Evolutionary conservation across 208 protist species (phyloP), one percentile per base, ranked within the genome.

Genomic region (Trypanosomatidae sp.): DNA sequence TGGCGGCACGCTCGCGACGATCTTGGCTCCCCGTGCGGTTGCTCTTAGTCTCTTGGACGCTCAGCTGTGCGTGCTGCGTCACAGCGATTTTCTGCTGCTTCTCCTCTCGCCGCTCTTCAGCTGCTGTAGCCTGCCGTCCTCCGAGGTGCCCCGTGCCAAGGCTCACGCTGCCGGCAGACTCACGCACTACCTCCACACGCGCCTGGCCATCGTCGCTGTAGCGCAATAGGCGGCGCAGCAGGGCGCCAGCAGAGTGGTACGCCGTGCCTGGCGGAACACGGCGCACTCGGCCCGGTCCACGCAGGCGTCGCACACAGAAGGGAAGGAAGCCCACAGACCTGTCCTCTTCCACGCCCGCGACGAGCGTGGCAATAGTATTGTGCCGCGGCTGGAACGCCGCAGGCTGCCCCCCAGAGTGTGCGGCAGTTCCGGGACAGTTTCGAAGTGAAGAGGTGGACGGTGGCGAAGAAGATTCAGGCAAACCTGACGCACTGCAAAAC

Each of bases 201-300:
- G 72, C 73, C 47, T 71, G 66, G 6, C 71, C 77, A 65, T 71
- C 43, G 25, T 74, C 74, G 53, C 73, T 74, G 74, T 85, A 85
- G 36, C 65, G 41, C 39, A 83, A 53, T 15, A 64, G 67, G 9
- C 74, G 77, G 9, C 69, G 64, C 50, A 86, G 77, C 62, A 85
- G 59, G 28, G 85, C 70, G 12, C 88, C 88, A 50, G 80, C 86
- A 8, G 85, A 78, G 52, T 50, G 80, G 74, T 90, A 90, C 9
- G 77, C 73, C 28, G 82, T 82, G 4, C 82, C 82, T 22, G 80
- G 79, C 30, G 81, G 85, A 28, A 73, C 69, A n/a, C 88, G 79
- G 5, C 80, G 76, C 9, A 82, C 88, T 0, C 71, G 62, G 28
- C 88, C 88, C 1, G 88, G 88, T 22, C 88, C 88, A 43, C 76